Base-by-base conservation (phyloP, 2,329 filamentous ascomycete species). In the Aspergillus vadensis region DNA sequence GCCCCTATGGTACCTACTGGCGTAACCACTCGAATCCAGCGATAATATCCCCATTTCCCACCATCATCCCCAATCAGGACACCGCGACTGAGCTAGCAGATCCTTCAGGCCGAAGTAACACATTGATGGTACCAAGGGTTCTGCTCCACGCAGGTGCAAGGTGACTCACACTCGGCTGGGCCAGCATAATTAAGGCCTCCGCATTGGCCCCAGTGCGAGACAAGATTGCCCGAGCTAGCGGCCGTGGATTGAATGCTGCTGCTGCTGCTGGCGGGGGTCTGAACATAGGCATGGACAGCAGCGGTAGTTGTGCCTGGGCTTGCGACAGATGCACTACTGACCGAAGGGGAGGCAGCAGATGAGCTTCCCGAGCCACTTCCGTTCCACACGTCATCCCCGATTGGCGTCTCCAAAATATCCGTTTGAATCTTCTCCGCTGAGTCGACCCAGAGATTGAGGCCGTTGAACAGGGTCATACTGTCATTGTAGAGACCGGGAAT, bases 401-500 rank as follows among this genome's bases (percentile, higher is more conserved):
- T 53, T 0, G 63, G 64, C 2, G 63, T 63, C 8, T 63, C 49
- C 23, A 47, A 15, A 38, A 65, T 65, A 43, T 66, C 63, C 9
- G 19, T 4, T 23, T 62, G n/a, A 7, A 66, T 14, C 5, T 48
- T 6, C 38, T 60, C 57, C 4, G 48, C 60, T 12, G 58, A 60
- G 51, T 66, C 59, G 9, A 52, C 27, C 63, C 63, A 65, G 14
- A 66, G 60, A 32, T 65, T 66, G 27, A 60, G 54, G 17, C 64
- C 65, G 14, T 66, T 65, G 59, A 65, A 66, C 14, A 65, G 50
- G 4, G 60, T 63, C 66, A 65, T 65, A 14, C 23, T 57, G 23
- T 65, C 58, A 8, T 62, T 62, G 58, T 69, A 69, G 25, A 63
- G 19, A 19, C 67, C 67, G 0, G 63, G 67, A n/a, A 69, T 63